These are phyloP conservation scores for Knufia fluminis DNA, from an alignment of 2,329 filamentous ascomycete genomes.

Conservation along the genomic window DNA sequence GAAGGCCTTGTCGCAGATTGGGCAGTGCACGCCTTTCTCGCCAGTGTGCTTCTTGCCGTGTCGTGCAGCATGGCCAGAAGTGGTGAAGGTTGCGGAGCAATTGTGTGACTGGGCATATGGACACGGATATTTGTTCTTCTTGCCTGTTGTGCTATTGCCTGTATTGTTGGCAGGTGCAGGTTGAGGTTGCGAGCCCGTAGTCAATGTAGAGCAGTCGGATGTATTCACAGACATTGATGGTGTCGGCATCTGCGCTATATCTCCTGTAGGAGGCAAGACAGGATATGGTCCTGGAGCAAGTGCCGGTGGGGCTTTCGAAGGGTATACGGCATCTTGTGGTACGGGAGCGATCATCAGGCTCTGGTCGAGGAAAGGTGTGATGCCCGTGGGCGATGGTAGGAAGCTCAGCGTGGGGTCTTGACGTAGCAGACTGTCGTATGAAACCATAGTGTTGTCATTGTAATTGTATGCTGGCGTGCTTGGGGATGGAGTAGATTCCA, in stretches of 20 bases:
- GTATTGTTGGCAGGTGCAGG: conserved; percentile 5
- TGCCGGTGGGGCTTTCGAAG: neutral
- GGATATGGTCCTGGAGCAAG: conserved; percentile 7
- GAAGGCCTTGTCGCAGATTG: conserved; percentile 59
- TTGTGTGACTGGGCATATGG: conserved; percentile 51
- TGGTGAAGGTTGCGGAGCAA: conserved; percentile 56
- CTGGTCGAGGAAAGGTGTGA: conserved; percentile 23
- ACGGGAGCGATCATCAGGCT: conserved; percentile 17
- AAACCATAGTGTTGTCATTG: conserved; percentile 15
- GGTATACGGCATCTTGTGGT: conserved; percentile 9
- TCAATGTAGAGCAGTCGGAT: conserved; percentile 10
- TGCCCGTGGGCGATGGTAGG: conserved; percentile 20
- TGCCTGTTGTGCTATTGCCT: conserved; percentile 14
- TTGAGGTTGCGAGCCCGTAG: conserved; percentile 9
- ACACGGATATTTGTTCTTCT: conserved; percentile 58
- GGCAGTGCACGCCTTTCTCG: conserved; percentile 59
- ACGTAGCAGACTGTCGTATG: conserved; percentile 22
- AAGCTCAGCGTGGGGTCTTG: conserved; percentile 17
- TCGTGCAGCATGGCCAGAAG: conserved; percentile 57
- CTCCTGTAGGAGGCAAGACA: conserved; percentile 5
- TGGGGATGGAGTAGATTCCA: conserved; percentile 24
- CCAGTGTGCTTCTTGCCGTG: conserved; percentile 62
- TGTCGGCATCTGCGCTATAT: conserved; percentile 11
- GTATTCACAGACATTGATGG: conserved; percentile 10
- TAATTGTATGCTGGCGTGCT: conserved; percentile 21